Evolutionary conservation across 179 eudicot species (phyloP), one percentile per base, ranked within the genome.

Genomic region (Beta corolliflora): DNA sequence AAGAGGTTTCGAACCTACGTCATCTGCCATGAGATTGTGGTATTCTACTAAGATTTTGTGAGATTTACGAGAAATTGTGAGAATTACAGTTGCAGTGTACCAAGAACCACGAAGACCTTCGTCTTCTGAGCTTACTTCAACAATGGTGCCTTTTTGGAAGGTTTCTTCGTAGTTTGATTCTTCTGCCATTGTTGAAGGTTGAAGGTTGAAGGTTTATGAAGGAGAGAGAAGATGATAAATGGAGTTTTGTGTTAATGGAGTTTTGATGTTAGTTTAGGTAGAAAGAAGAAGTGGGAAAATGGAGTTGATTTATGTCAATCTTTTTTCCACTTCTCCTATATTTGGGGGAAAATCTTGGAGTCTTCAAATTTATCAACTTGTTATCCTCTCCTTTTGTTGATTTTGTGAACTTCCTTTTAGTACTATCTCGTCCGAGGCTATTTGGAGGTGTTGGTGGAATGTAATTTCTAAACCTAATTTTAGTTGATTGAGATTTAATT

Each of bases 41-140:
- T 89, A 92, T 59, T 88, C 87, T 36, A 92, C 83, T 3, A 83
- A 48, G 21, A 92, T 73, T 70, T n/a, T n/a, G n/a, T n/a, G n/a
- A n/a, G n/a, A n/a, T n/a, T n/a, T n/a, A n/a, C n/a, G n/a, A n/a
- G n/a, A n/a, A n/a, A n/a, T 89, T 80, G 36, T 75, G 63, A 77
- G 88, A 45, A 88, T 46, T 5, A 92, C 88, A 5, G 92, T 89
- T n/a, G 90, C 96, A 25, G 92, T 79, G 85, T 86, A 92, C 96
- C 96, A 92, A 8, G 96, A 91, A 9, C 96, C 96, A 0, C 91
- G 68, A 18, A 91, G 82, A 13, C 96, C 96, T 60, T 81, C 82
- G 16, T 92, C 96, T 48, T 91, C 90, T 6, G 89, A 81, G 81
- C 90, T 82, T 13, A 91, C 93, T 67, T 91, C 95, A 5, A 91